Percentiles rank a stretch among this genome's conserved stretches.
These are phyloP conservation scores for Solanum commersonii DNA, from an alignment of 257 asterid genomes.

Conservation along the genomic window DNA sequence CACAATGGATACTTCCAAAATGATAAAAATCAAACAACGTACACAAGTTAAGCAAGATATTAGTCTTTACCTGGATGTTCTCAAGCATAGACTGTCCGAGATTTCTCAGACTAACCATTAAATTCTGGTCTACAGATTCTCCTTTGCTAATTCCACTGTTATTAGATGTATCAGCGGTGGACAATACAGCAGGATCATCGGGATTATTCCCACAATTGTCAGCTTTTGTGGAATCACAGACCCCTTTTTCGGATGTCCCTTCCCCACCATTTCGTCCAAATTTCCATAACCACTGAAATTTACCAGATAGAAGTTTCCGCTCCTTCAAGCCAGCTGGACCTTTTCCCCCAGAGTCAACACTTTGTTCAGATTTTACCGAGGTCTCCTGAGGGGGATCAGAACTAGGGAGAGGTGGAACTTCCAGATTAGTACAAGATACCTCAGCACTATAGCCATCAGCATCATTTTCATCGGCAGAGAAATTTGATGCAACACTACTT, in stretches of 20 bases:
- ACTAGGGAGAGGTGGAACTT: slow-evolving; percentile 21
- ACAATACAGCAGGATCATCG: not conserved
- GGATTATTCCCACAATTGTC: not conserved
- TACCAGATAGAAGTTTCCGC: slow-evolving; percentile 20
- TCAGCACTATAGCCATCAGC: slow-evolving; percentile 10
- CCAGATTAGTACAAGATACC: slow-evolving; percentile 12
- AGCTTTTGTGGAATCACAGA: slow-evolving; percentile 9
- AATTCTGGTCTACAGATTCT: slow-evolving; percentile 31
- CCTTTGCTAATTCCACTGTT: slow-evolving; percentile 14
- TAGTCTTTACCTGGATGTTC: slow-evolving; percentile 30
- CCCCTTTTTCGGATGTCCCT: slow-evolving; percentile 19
- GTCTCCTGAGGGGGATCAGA: slow-evolving; percentile 6
- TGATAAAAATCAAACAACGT: not conserved
- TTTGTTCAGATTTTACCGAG: slow-evolving; percentile 17
- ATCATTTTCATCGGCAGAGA: slow-evolving; percentile 30
- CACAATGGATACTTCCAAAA: not conserved
- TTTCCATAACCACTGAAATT: slow-evolving; percentile 35
- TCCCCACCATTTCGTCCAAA: slow-evolving; percentile 28
- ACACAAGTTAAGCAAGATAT: not conserved
- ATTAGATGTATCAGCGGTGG: not conserved
- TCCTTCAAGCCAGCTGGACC: slow-evolving; percentile 10
- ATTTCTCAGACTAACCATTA: slow-evolving; percentile 20
- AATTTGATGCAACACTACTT: slow-evolving; percentile 61
- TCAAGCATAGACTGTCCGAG: slow-evolving; percentile 41
- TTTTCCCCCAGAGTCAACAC: slow-evolving; percentile 17